phyloP scores from a whole-genome alignment of 2,329 filamentous ascomycete species.

The Fusarium albidum region DNA sequence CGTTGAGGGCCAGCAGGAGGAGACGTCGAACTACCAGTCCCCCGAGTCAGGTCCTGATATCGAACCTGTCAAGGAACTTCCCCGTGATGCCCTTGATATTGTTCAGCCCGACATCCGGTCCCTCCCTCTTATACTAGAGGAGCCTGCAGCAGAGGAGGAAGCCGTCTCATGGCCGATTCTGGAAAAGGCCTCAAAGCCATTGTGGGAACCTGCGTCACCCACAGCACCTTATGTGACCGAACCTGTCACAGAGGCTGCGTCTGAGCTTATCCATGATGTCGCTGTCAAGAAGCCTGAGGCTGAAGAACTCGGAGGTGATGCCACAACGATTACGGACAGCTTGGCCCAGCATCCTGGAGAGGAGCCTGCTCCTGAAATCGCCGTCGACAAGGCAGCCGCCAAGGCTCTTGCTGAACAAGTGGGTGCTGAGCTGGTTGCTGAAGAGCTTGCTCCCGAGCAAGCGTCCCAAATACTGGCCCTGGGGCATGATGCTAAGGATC shows the following conservation, averaged over 20 bases:
- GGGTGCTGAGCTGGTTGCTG: not conserved
- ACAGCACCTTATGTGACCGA: too few species aligned
- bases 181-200: not conserved
- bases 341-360: not conserved
- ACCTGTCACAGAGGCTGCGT: too few species aligned
- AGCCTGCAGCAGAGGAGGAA: not conserved
- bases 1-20: constrained; percentile 36
- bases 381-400: not conserved
- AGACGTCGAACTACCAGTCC: constrained; percentile 12
- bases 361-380: constrained; percentile 8
- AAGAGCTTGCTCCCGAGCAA: constrained; percentile 4
- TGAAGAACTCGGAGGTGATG: too few species aligned
- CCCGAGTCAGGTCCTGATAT: not conserved
- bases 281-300: too few species aligned
- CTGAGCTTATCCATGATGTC: too few species aligned
- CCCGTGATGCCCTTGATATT: not conserved
- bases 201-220: too few species aligned
- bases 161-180: not conserved
- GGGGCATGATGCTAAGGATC: constrained; percentile 2
- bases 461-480: not conserved
- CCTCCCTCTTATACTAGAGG: not conserved
- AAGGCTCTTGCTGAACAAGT: not conserved
- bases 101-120: not conserved
- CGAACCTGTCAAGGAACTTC: constrained; percentile 3
- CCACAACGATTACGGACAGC: too few species aligned